Evolutionary conservation across 2,329 filamentous ascomycete genomes (phyloP), one percentile per base, ranked within the genome.

Genomic region (Xylaria sp.): DNA sequence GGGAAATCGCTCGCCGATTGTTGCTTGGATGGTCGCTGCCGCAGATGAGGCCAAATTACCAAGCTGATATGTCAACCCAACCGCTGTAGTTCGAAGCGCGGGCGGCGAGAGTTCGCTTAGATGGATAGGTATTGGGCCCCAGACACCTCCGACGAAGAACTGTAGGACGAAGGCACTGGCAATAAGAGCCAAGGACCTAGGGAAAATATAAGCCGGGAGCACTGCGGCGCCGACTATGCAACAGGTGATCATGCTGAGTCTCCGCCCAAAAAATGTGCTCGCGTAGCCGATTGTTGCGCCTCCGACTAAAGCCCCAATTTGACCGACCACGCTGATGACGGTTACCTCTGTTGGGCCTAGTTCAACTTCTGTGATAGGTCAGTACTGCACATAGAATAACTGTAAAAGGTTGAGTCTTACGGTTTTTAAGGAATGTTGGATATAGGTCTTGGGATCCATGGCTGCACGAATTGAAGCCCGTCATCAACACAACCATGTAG

Each of bases 361-460:
- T 52, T 63, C 68, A 15, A 72, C 65, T 45, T 72, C 70, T 72
- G 25, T 10, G 15, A 12, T n/a, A 39, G 1, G 48, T 72, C 41
- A 72, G 68, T 28, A 23, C 8, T 10, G 5, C 30, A 4, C 7
- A 34, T 2, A n/a, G 2, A 61, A 32, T 20, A 1, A 7, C 3
- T 2, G 25, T 32, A 25, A 5, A 53, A n/a, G 13, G 9, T 23
- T 25, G 23, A 9, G 32, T 3, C 70, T 67, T 52, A 72, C 68
- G 46, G n/a, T 72, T 72, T 60, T 72, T 72, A 9, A 72, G 48
- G 18, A 72, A 72, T 9, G 70, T 72, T 18, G 70, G 68, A 53
- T 70, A 72, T 9, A 72, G 28, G 20, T 72, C 70, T 20, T 60
- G 45, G 18, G 70, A 66, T 32, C 70, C 70, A 28, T 72, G 70